These are phyloP conservation scores for Phytophthora melonis DNA, from an alignment of 352 stramenopile genomes.

Conservation along the genomic window DNA sequence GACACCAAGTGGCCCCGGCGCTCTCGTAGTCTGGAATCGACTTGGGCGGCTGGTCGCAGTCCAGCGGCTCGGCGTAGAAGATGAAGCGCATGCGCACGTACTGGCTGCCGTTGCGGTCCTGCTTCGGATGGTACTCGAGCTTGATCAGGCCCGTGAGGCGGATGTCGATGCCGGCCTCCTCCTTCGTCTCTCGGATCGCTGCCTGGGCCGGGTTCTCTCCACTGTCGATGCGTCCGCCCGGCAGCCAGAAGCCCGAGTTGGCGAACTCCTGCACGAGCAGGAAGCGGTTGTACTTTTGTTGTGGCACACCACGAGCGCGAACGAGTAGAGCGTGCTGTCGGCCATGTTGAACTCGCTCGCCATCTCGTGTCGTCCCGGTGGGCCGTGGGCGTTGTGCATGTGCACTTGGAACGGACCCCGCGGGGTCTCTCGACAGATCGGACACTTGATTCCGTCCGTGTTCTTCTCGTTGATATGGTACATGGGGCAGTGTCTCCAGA, in stretches of 20 bases:
- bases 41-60: constrained; percentile 83
- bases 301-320: constrained; percentile 86
- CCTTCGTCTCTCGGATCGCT: constrained; percentile 87
- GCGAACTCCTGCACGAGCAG: constrained; percentile 90
- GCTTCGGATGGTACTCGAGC: constrained; percentile 89
- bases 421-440: constrained; percentile 73
- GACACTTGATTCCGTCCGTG: constrained; percentile 72
- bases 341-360: constrained; percentile 84
- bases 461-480: constrained; percentile 91
- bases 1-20: constrained; percentile 81
- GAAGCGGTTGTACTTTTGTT: constrained; percentile 85
- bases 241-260: constrained; percentile 88
- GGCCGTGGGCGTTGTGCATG: constrained; percentile 86
- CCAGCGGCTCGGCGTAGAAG: constrained; percentile 81
- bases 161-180: constrained; percentile 87
- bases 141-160: constrained; percentile 81
- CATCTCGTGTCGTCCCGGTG: constrained; percentile 80
- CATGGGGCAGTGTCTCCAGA: constrained; percentile 86
- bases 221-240: constrained; percentile 78
- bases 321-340: constrained; percentile 81
- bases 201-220: constrained; percentile 80
- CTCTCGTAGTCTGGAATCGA: constrained; percentile 92
- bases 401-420: constrained; percentile 87
- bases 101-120: constrained; percentile 66
- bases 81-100: constrained; percentile 91